Evolutionary conservation across 495 filamentous ascomycete species (phyloP), one percentile per base, ranked within the genome.

Genomic region (Thermothielavioides terrestris): DNA sequence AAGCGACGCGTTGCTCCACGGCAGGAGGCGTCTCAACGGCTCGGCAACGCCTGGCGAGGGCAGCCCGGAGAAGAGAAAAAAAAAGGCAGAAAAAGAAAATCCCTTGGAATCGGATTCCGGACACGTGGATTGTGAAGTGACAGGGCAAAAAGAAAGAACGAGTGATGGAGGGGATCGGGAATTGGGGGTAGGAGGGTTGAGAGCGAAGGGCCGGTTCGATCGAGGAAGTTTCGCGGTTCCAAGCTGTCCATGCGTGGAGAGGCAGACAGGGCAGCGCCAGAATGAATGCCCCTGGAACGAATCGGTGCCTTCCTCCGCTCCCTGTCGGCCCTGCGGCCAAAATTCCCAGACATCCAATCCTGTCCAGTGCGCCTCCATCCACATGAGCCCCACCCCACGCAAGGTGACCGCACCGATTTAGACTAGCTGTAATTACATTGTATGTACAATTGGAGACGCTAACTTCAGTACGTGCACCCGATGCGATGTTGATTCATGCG

Each of bases 111-210:
- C 46, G 49, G 49, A 42, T 43, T 32, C 46, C 52, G 38, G 32
- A 44, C 42, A 48, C 54, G 36, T 54, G 44, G 42, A 18, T 49
- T 53, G 44, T 44, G 25, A 37, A 18, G 50, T 34, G 53, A 60
- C 46, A 52, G 50, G 58, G 62, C 56, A 59, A 56, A 53, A 54
- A 58, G 62, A 66, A 62, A 67, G 65, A 66, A 60, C 58, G 58
- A 65, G 64, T 63, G 67, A 70, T 66, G 59, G 66, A 64, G 67
- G 65, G 66, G 65, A 68, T 59, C 66, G 58, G 57, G 66, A 53
- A 57, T 62, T 46, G 51, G 63, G 57, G 54, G 63, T 53, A 58
- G 56, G 63, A 57, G 31, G 40, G 51, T 52, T 37, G 53, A 54
- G 49, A 48, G 57, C n/a, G n/a, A 55, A 57, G 39, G 52, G 55